Conservation (phyloP, 345 rosid species). For the Melaleuca quinquenervia region DNA sequence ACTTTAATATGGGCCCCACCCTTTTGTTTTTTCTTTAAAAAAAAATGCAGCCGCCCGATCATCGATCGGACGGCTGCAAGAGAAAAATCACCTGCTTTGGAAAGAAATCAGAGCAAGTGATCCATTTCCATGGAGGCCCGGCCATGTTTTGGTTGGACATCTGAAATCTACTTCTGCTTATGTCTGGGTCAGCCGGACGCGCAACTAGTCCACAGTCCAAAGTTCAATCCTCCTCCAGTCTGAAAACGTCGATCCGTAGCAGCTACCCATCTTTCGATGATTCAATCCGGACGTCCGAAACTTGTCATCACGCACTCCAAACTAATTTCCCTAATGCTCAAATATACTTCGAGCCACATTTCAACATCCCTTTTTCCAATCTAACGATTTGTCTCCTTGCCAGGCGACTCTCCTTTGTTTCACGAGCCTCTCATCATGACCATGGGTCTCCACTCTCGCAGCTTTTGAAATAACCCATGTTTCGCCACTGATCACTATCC, state of each 20-base stretch:
- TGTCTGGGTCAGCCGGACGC: neutral
- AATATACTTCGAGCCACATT: neutral
- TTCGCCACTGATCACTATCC: neutral
- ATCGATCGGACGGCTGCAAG: too few species aligned
- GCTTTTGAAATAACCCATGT: neutral
- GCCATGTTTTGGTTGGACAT: neutral
- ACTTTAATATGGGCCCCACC: too few species aligned
- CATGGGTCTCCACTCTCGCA: neutral
- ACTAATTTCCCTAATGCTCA: neutral
- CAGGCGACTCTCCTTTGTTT: neutral
- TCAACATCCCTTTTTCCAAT: neutral
- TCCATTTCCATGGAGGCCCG: too few species aligned
- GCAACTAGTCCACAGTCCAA: neutral
- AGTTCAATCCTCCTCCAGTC: neutral
- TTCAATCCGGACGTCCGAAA: neutral
- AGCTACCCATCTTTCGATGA: neutral
- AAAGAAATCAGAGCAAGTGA: too few species aligned
- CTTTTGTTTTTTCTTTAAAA: too few species aligned
- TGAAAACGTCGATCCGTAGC: neutral
- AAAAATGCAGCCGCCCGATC: too few species aligned
- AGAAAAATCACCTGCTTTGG: too few species aligned
- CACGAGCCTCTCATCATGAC: neutral
- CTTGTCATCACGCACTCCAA: neutral
- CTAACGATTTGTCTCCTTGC: neutral
- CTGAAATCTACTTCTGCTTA: neutral